A percentile compares a stretch with the other conserved stretches of the same genome.
Conservation (phyloP, 106 monocot species). For the Posidonia australis region DNA sequence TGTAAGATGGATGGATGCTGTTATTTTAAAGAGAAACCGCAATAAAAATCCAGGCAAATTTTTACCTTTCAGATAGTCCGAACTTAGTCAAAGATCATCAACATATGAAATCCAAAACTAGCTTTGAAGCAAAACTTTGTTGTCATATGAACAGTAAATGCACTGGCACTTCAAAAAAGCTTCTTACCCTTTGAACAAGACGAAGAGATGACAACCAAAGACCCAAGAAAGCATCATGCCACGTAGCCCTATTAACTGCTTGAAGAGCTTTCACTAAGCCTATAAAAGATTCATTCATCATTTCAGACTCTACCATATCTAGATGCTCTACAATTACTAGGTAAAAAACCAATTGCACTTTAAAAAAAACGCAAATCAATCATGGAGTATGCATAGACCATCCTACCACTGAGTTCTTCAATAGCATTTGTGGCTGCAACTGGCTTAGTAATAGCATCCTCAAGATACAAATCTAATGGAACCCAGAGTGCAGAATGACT, state of each 20-base stretch:
- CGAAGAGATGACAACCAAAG: slow-evolving; percentile 96
- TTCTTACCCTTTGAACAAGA: slow-evolving; percentile 96
- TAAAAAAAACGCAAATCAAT: too few relatives aligned
- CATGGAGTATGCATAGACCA: background rate
- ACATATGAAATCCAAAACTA: too few relatives aligned
- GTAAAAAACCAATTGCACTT: too few relatives aligned
- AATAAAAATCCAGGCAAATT: too few relatives aligned
- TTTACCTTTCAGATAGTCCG: too few relatives aligned
- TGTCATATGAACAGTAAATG: too few relatives aligned
- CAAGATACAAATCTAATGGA: slow-evolving; percentile 89
- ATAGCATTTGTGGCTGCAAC: slow-evolving; percentile 86
- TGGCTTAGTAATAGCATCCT: slow-evolving; percentile 74
- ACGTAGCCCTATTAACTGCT: slow-evolving; percentile 64
- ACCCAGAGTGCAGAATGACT: slow-evolving; percentile 69
- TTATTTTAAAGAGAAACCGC: too few relatives aligned
- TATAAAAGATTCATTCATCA: slow-evolving; percentile 16
- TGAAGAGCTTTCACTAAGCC: slow-evolving; percentile 81
- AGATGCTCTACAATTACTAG: background rate
- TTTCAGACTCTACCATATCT: background rate
- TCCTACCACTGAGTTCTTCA: slow-evolving; percentile 72
- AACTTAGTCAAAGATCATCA: too few relatives aligned
- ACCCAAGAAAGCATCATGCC: slow-evolving; percentile 90
- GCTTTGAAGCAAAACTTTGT: too few relatives aligned
- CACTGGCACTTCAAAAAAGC: too few relatives aligned
- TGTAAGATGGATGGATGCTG: too few relatives aligned